Percentiles rank a stretch among this genome's conserved stretches.
These are phyloP conservation scores for Sungouiella blattae DNA, from an alignment of 805 yeast species.

Conservation along the genomic window DNA sequence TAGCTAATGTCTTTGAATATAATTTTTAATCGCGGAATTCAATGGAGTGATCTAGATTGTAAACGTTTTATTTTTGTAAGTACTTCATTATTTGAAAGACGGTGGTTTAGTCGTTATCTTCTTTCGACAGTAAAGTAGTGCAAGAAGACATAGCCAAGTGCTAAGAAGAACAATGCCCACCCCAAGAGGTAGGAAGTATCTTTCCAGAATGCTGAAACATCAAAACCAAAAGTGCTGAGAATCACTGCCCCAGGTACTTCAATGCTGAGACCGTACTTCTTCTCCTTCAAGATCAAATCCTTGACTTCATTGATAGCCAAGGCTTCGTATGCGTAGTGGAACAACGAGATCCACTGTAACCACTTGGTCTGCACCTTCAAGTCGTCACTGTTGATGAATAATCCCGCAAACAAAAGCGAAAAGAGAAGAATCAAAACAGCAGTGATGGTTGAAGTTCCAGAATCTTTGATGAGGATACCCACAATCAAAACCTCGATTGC, in stretches of 20 bases:
- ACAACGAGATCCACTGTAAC: slow-evolving; percentile 81
- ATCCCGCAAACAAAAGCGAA: slow-evolving; percentile 87
- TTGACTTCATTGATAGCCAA: slow-evolving; percentile 89
- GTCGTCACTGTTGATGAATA: slow-evolving; percentile 80
- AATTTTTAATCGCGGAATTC: too few species aligned
- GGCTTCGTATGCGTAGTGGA: slow-evolving; percentile 96
- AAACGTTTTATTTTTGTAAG: background rate
- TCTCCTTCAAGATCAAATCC: slow-evolving; percentile 77
- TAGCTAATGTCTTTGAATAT: too few species aligned
- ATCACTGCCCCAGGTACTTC: slow-evolving; percentile 98
- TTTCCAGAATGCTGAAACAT: slow-evolving; percentile 66
- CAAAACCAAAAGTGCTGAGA: slow-evolving; percentile 90
- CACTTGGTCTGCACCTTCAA: slow-evolving; percentile 54
- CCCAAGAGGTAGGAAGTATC: slow-evolving; percentile 62
- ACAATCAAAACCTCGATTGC: slow-evolving; percentile 81
- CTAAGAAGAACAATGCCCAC: slow-evolving; percentile 56
- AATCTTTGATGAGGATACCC: slow-evolving; percentile 83
- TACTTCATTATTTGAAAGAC: background rate
- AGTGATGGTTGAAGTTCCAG: slow-evolving; percentile 86
- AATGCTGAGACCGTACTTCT: slow-evolving; percentile 87
- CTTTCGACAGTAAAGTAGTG: slow-evolving; percentile 73
- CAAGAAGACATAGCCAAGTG: slow-evolving; percentile 71
- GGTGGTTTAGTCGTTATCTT: slow-evolving; percentile 43
- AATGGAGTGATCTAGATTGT: too few species aligned
- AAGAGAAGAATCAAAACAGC: slow-evolving; percentile 83